A percentile compares a stretch with the other conserved stretches of the same genome.
phyloP scores from a whole-genome alignment of 768 basidiomycete species.

The Mycena rebaudengoi region DNA sequence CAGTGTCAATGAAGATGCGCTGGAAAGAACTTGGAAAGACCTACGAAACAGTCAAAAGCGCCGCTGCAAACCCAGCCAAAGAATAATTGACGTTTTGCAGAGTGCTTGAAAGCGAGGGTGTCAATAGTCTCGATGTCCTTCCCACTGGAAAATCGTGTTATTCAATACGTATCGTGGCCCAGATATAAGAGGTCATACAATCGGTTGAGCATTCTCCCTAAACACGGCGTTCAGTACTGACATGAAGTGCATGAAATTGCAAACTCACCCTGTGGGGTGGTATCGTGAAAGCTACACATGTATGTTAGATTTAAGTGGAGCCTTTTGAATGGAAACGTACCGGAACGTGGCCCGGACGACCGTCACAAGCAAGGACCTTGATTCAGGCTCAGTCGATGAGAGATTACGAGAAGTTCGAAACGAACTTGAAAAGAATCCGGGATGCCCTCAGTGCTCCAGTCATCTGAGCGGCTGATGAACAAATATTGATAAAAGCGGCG shows the following conservation, averaged over 20 bases:
- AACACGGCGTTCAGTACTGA: too few species aligned
- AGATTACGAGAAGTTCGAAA: not conserved
- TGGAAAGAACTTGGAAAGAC: too few species aligned
- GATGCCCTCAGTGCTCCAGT: slow-evolving; percentile 64
- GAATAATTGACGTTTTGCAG: too few species aligned
- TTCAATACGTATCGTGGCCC: too few species aligned
- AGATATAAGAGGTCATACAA: too few species aligned
- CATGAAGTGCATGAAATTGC: not conserved
- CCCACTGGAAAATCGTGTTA: too few species aligned
- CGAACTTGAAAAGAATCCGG: slow-evolving; percentile 49
- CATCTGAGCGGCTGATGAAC: slow-evolving; percentile 50
- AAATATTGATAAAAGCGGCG: not conserved
- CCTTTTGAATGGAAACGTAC: slow-evolving; percentile 44
- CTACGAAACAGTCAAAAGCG: too few species aligned
- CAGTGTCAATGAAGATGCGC: too few species aligned
- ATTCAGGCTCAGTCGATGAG: not conserved
- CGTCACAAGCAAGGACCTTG: slow-evolving; percentile 59
- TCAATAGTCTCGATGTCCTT: too few species aligned
- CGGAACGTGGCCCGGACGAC: slow-evolving; percentile 86
- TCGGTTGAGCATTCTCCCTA: slow-evolving; percentile 85
- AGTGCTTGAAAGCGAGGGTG: too few species aligned
- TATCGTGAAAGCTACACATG: slow-evolving; percentile 44
- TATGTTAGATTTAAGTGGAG: not conserved
- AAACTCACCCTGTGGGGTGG: slow-evolving; percentile 73
- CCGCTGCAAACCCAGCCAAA: too few species aligned